Base-by-base conservation (phyloP, 768 basidiomycete species). In the Trametes maxima region DNA sequence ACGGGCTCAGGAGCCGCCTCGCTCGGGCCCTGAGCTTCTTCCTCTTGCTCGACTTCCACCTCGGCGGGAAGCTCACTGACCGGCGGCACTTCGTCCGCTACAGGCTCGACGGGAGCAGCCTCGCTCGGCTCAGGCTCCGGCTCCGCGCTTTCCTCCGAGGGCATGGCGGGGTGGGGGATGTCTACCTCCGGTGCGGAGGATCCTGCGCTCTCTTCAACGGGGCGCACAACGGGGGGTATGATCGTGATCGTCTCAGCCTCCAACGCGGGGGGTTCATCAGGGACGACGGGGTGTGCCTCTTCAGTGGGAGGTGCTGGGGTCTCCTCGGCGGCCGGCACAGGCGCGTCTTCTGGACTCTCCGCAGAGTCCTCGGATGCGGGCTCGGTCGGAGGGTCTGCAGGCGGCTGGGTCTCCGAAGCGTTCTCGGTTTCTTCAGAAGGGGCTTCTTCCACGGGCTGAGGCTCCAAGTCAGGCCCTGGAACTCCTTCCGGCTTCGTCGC, bases 261-360 rank as follows among this genome's bases (percentile, higher is more conserved):
- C 16, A 12, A 2, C 3, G 25, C 28, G 1, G 47, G 14, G 16
- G 25, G 28, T 16, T 28, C 28, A 19, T 39, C 51, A 2, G 37
- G 12, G 5, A 14, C 36, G n/a, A 42, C 25, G 11, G 22, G 24
- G 24, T 36, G 21, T 5, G 19, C 22, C 11, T 52, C 51, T 22
- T 40, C 36, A 6, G 36, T 24, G 21, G 12, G 6, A 2, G 37
- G 7, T 16, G 17, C 45, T 5, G 59, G 39, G 3, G 52, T 1
- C 33, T 47, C 48, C 14, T 62, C 61, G n/a, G 55, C 5, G 7
- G 46, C 19, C 14, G 54, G 19, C 33, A 40, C 60, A 25, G 17
- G 39, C 2, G 57, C 3, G 5, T 39, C 45, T 36, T 45, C 45
- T 1, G 44, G 7, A 17, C 39, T 17, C 22, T 46, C 36, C 13